These are phyloP conservation scores for Pleurotus platypus DNA, from an alignment of 768 basidiomycete species.

Conservation along the genomic window DNA sequence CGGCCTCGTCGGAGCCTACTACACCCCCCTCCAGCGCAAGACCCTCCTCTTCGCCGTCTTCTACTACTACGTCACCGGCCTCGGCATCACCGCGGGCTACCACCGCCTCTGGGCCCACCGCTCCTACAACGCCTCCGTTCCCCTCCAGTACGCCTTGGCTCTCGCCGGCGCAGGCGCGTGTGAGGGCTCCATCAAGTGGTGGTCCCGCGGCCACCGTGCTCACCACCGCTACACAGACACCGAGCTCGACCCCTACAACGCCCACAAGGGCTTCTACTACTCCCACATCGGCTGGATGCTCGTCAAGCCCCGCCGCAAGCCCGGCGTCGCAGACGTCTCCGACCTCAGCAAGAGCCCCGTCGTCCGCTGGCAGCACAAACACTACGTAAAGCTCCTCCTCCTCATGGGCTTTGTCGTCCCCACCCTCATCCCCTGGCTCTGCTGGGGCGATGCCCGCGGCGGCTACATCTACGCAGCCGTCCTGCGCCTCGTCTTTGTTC, in stretches of 20 bases:
- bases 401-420: conserved; percentile 6
- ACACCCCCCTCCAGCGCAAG: conserved; percentile 64
- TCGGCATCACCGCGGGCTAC: conserved; percentile 92
- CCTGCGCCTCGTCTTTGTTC: conserved; percentile 3
- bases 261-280: conserved; percentile 82
- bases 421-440: conserved; percentile 10
- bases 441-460: conserved; percentile 84
- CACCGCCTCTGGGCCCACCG: conserved; percentile 97
- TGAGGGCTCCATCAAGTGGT: conserved; percentile 97
- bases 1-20: conserved; percentile 68
- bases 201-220: conserved; percentile 95
- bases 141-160: conserved; percentile 85
- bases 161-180: conserved; percentile 87
- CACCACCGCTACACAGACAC: conserved; percentile 97
- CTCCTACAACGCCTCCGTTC: conserved; percentile 85
- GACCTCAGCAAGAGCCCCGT: conserved; percentile 79
- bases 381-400: conserved; percentile 40
- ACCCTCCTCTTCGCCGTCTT: conserved; percentile 55
- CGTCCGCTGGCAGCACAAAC: conserved; percentile 82
- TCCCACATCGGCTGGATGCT: conserved; percentile 93
- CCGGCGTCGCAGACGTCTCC: conserved; percentile 85
- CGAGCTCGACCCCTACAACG: conserved; percentile 92
- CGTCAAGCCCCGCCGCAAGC: conserved; percentile 82
- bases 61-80: conserved; percentile 48
- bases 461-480: conserved; percentile 53